Conservation (phyloP, 2,329 filamentous ascomycete species). For the Cryphonectria parasitica region DNA sequence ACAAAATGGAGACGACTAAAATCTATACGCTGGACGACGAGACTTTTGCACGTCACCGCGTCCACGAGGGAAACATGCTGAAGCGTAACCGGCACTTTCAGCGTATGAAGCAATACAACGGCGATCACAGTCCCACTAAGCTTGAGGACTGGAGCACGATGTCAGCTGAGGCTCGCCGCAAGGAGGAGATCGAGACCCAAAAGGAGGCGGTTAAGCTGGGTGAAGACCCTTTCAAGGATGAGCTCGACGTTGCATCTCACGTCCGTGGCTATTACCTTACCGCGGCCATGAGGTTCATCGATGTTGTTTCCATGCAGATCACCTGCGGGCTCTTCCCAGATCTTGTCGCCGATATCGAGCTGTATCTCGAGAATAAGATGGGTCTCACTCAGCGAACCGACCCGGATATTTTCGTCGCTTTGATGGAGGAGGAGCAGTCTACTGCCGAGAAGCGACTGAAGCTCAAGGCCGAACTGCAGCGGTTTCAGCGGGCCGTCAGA, state of each 20-base stretch:
- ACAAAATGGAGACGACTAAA: slow-evolving; percentile 55
- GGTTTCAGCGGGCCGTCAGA: slow-evolving; percentile 40
- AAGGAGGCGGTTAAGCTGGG: slow-evolving; percentile 53
- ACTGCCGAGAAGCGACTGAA: slow-evolving; percentile 38
- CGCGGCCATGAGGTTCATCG: slow-evolving; percentile 66
- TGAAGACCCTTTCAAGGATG: slow-evolving; percentile 60
- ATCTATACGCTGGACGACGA: slow-evolving; percentile 62
- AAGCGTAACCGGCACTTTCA: slow-evolving; percentile 53
- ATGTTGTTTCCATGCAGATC: slow-evolving; percentile 54
- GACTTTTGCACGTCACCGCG: slow-evolving; percentile 50
- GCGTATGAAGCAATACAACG: slow-evolving; percentile 49
- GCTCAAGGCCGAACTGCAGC: slow-evolving; percentile 40
- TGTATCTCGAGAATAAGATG: slow-evolving; percentile 49
- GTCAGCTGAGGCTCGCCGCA: slow-evolving; percentile 50
- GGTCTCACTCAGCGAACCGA: slow-evolving; percentile 40
- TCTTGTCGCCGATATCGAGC: slow-evolving; percentile 45
- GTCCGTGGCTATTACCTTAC: slow-evolving; percentile 72
- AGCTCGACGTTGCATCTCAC: slow-evolving; percentile 65
- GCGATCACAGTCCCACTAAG: slow-evolving; percentile 35
- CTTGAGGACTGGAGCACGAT: slow-evolving; percentile 49
- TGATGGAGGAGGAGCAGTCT: slow-evolving; percentile 44
- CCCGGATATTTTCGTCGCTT: slow-evolving; percentile 34
- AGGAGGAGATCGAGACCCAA: slow-evolving; percentile 49
- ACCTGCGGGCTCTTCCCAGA: slow-evolving; percentile 54
- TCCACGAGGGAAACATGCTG: slow-evolving; percentile 51